phyloP scores from a whole-genome alignment of 768 basidiomycete genomes.

The Pholiota microspora region DNA sequence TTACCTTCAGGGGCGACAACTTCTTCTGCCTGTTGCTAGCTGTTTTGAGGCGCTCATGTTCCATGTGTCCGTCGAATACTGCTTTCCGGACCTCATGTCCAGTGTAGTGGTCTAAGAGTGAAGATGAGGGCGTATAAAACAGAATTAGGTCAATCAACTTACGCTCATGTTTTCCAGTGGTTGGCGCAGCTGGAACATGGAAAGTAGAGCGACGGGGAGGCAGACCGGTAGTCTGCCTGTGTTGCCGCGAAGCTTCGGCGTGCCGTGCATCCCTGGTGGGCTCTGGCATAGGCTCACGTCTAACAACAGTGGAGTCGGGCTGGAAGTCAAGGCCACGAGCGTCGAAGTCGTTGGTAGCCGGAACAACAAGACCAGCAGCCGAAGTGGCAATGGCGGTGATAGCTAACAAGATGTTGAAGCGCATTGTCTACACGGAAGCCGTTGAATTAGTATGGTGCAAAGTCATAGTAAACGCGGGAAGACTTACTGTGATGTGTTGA shows the following conservation, averaged over 20 bases:
- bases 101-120: neutral
- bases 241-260: neutral
- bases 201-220: slow-evolving; percentile 1
- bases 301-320: neutral
- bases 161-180: neutral
- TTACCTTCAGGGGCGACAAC: neutral
- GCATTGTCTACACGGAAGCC: neutral
- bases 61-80: slow-evolving; percentile 6
- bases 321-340: neutral
- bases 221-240: slow-evolving; percentile 1
- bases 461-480: too few species aligned
- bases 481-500: too few species aligned
- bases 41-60: neutral
- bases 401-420: neutral
- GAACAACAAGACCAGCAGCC: slow-evolving; percentile 2
- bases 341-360: neutral
- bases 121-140: too few species aligned
- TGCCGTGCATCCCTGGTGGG: neutral
- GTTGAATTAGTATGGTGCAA: too few species aligned
- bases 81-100: slow-evolving; percentile 8
- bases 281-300: neutral
- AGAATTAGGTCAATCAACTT: too few species aligned
- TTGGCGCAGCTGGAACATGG: neutral
- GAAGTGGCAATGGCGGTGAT: slow-evolving; percentile 1
- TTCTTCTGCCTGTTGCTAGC: too few species aligned